Base-by-base conservation (phyloP, 345 rosid species). In the Sapria himalayana region DNA sequence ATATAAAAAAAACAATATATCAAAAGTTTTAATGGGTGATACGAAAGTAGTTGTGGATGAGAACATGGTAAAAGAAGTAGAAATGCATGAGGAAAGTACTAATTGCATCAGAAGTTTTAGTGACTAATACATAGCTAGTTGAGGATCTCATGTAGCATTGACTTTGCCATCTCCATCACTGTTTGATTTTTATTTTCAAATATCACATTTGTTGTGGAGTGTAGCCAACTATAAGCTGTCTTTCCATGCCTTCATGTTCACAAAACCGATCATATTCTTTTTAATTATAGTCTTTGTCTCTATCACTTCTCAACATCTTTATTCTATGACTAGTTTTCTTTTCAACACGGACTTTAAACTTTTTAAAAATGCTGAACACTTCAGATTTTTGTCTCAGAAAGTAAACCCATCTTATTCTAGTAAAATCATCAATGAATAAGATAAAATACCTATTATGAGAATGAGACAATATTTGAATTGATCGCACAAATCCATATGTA, bases 181-280 rank as follows among this genome's bases (percentile, higher is more conserved):
- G n/a, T n/a, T n/a, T n/a, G n/a, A n/a, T n/a, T n/a, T n/a, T n/a
- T n/a, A n/a, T n/a, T n/a, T n/a, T n/a, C n/a, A n/a, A n/a, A n/a
- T n/a, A n/a, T n/a, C n/a, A n/a, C n/a, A n/a, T 39, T 27, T 49
- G 53, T 11, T 43, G 32, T 6, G 43, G 23, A 16, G 13, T 22
- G 22, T 51, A 35, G 1, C 29, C 6, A 11, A 4, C 16, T 2
- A 29, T 51, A 1, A 18, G 4, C 2, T 21, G 23, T 10, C 3
- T 0, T 14, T 4, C 7, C 2, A 42, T 5, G 15, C 49, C 42
- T 5, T 41, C 18, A 9, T 11, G 19, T 10, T 23, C 15, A 24
- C 39, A 42, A 0, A 23, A 42, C 1, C 0, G 13, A 0, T 33
- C 8, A 20, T 41, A 51, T 14, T 16, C 34, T 0, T 0, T 13